Evolutionary conservation across 352 stramenopile species (phyloP), one percentile per base, ranked within the genome.

Genomic region (Phytophthora idaei): DNA sequence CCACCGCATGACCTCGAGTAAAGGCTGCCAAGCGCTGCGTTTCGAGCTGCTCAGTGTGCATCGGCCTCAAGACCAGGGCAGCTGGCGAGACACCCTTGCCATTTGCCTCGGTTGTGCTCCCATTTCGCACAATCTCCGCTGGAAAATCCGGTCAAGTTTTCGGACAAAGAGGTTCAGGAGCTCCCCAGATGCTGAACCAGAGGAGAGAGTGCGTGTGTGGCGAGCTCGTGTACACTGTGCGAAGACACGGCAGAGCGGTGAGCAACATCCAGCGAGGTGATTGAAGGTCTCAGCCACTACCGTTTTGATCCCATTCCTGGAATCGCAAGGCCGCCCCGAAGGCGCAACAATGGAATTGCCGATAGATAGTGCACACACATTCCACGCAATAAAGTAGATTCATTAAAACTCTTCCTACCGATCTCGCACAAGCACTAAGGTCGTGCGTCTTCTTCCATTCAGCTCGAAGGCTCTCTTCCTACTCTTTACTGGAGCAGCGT

Each of bases 141-240:
- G 17, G 53, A 73, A 68, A 69, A 73, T 73, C 66, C 66, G 54
- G 53, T 27, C 25, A 52, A 57, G 56, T 54, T 56, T 60, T 65
- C 21, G 47, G 15, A 29, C 4, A 31, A 50, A 54, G 45, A 21
- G 14, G 50, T 54, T 49, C 50, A 55, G 31, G 37, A 32, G 51
- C 11, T 57, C 5, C 8, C 48, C 44, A 48, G 59, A 52, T 56
- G 53, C n/a, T 63, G 32, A 21, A 47, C 25, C 31, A 65, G 47
- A 65, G 62, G 25, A 65, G 47, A 65, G 62, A n/a, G 39, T 60
- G 48, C 28, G n/a, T 34, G 46, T 21, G 1, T 21, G 21, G 21
- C 21, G 21, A 21, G 21, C 21, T 21, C 21, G 21, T 21, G 21
- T 21, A 21, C 21, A 21, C 21, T 21, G 37, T 21, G 63, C 29